Percentiles rank a stretch among this genome's conserved stretches.
These are phyloP conservation scores for Pichia sp. DNA, from an alignment of 1,139 yeast genomes.

Conservation along the genomic window DNA sequence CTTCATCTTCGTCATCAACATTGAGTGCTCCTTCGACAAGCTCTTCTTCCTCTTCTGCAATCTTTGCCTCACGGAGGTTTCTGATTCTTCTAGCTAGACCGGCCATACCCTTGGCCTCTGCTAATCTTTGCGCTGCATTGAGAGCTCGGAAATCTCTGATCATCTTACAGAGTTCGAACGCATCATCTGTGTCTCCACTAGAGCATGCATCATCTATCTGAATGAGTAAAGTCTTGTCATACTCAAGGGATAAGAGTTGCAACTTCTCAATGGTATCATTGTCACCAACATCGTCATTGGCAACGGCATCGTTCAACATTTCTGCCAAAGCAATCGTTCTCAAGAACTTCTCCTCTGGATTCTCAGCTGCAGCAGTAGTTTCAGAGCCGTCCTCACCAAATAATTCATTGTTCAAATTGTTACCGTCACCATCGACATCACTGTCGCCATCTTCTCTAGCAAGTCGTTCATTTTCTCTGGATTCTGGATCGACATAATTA, in stretches of 20 bases:
- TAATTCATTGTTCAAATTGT: constrained; percentile 19
- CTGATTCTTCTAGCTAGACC: constrained; percentile 62
- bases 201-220: constrained; percentile 74
- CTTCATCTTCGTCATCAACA: background rate
- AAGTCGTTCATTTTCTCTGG: constrained; percentile 18
- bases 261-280: constrained; percentile 38
- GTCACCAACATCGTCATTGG: constrained; percentile 36
- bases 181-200: constrained; percentile 57
- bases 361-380: constrained; percentile 10
- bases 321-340: constrained; percentile 45
- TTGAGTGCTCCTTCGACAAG: constrained; percentile 1
- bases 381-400: constrained; percentile 22
- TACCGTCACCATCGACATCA: constrained; percentile 25
- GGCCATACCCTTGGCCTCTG: constrained; percentile 67
- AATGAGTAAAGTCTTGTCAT: constrained; percentile 70
- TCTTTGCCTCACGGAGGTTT: constrained; percentile 53
- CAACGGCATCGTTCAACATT: constrained; percentile 37
- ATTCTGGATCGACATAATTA: constrained; percentile 17
- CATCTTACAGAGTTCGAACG: constrained; percentile 61
- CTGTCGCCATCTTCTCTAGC: constrained; percentile 1
- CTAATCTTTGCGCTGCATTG: constrained; percentile 76
- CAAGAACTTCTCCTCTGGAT: constrained; percentile 37
- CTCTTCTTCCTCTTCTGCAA: constrained; percentile 28
- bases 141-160: constrained; percentile 73
- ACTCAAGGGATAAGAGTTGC: constrained; percentile 41